Evolutionary conservation across 192 early-diverging fungal genomes (phyloP).

Genomic region (Pilaira anomala): DNA sequence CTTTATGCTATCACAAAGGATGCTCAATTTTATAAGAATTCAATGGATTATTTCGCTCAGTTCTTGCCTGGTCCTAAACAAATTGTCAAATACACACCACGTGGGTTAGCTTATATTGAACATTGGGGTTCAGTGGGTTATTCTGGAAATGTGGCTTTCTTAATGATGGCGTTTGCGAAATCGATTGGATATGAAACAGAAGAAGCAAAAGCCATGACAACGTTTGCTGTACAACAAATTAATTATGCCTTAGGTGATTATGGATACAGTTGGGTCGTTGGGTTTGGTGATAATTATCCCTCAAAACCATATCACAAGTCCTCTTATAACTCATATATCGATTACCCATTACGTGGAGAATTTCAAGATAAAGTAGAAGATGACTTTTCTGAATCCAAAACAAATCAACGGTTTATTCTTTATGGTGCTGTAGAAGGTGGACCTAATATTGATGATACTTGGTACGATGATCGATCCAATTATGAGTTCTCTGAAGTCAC

Average conservation of each 20-base stretch:
- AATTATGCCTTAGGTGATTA: constrained; percentile 54
- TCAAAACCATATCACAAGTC: constrained; percentile 50
- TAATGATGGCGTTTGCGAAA: constrained; percentile 45
- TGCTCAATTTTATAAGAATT: constrained; percentile 31
- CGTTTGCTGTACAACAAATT: constrained; percentile 48
- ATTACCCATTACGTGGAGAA: constrained; percentile 50
- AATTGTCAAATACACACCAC: constrained; percentile 43
- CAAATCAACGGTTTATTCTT: constrained; percentile 44
- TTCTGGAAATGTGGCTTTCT: constrained; percentile 42
- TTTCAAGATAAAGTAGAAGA: constrained; percentile 41
- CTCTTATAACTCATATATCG: constrained; percentile 52
- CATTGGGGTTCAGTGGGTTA: constrained; percentile 53
- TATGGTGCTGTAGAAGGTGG: constrained; percentile 59
- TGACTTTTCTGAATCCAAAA: constrained; percentile 43
- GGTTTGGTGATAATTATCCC: constrained; percentile 53
- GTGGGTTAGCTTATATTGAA: constrained; percentile 44
- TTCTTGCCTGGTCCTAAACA: constrained; percentile 36
- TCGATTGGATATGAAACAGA: constrained; percentile 17
- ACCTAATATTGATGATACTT: constrained; percentile 52
- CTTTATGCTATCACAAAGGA: constrained; percentile 44
- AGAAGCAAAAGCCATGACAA: constrained; percentile 23
- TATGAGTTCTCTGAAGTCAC: constrained; percentile 54
- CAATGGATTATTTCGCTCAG: constrained; percentile 32
- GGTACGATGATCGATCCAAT: constrained; percentile 44
- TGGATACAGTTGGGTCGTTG: constrained; percentile 49